Base-by-base conservation (phyloP, 2,329 filamentous ascomycete species). In the Aspergillus flavus region DNA sequence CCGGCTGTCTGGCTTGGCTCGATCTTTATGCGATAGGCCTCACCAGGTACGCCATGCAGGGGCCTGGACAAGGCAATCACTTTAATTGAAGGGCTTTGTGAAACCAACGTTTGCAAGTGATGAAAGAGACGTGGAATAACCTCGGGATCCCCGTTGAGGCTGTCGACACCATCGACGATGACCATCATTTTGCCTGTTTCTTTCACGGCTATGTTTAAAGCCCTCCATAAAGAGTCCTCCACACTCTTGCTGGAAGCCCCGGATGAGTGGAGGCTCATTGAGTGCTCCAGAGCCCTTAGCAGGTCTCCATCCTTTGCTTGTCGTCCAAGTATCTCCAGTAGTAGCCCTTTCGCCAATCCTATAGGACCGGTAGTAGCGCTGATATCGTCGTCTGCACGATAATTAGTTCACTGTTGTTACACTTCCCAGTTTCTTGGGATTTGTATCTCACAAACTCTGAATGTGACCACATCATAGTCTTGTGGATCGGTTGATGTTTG, bases 191-290 rank as follows among this genome's bases (percentile, higher is more conserved):
- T 34, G 45, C 32, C 32, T 28, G 30, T 43, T 30, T 21, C 30
- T 28, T 39, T 26, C 23, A 59, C 57, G 4, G 41, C 57, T 9
- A 59, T 28, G 21, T 48, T 21, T 1, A 59, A 21, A n/a, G 57
- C 57, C n/a, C 19, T 30, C 57, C 57, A 59, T 14, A 59, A 21
- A 12, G 57, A 32, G 11, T 59, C 57, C n/a, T 59, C 57, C 1
- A 59, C 41, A 36, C 16, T 45, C 23, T 39, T 32, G 10, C 41
- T 39, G 32, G 57, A 50, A 6, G 43, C 57, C 21, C 41, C 46
- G 12, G 41, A 23, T 3, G 30, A n/a, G 16, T 46, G 46, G 12
- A 59, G 45, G 7, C 14, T 11, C n/a, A 52, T 52, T 7, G 57
- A 32, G 19, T 30, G 26, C 21, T 59, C 57, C 6, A 59, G 43